phyloP scores from a whole-genome alignment of 495 filamentous ascomycete species.

The Xylaria cubensis region DNA sequence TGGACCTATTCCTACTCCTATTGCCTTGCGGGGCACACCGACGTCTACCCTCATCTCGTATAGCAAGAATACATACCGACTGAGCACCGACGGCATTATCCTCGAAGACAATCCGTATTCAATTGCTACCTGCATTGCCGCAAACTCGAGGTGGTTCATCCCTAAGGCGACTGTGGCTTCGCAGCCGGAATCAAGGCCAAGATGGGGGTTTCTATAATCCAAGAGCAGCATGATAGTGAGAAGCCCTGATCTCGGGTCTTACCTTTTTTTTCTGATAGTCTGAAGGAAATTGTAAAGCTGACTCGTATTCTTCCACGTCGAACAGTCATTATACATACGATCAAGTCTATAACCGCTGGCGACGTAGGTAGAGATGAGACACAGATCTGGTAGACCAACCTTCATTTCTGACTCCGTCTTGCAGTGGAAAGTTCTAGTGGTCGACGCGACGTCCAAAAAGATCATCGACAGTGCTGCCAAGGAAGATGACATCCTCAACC shows the following conservation, averaged over 20 bases:
- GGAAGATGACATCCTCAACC: constrained; percentile 93
- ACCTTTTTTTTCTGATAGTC: background rate
- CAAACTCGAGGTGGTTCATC: background rate
- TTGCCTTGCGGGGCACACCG: constrained; percentile 1
- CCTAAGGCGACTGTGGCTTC: constrained; percentile 13
- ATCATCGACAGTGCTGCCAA: constrained; percentile 87
- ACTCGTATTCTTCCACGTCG: constrained; percentile 11
- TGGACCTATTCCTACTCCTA: background rate
- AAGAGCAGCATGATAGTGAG: constrained; percentile 54
- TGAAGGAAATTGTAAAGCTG: constrained; percentile 13
- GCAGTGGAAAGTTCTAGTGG: constrained; percentile 94
- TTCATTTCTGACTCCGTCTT: constrained; percentile 24
- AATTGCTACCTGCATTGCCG: background rate
- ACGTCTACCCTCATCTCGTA: constrained; percentile 2
- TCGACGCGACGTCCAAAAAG: constrained; percentile 79
- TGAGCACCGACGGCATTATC: background rate
- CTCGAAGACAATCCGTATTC: background rate
- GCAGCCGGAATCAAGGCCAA: constrained; percentile 28
- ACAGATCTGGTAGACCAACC: background rate
- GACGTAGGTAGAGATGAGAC: constrained; percentile 50
- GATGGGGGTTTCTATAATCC: constrained; percentile 49
- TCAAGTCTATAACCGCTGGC: constrained; percentile 60
- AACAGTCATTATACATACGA: constrained; percentile 59
- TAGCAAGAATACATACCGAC: background rate
- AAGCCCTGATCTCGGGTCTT: background rate